These are phyloP conservation scores for Mortierella sp. DNA, from an alignment of 371 early-diverging fungal genomes.

Conservation along the genomic window DNA sequence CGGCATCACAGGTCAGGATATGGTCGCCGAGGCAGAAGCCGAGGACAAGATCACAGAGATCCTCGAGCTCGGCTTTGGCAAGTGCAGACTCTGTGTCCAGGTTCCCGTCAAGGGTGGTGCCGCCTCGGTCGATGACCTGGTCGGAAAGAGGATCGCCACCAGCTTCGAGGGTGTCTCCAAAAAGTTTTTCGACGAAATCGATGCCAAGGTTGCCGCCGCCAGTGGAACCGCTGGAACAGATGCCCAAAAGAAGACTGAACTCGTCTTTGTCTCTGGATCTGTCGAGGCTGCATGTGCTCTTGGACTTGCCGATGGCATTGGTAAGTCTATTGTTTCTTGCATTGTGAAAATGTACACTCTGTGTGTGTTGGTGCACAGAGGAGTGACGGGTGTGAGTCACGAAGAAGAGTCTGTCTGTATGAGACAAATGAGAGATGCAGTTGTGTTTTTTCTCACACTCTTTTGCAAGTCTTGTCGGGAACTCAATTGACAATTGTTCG, in stretches of 20 bases:
- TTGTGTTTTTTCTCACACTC: not conserved
- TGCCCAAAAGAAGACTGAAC: constrained; percentile 67
- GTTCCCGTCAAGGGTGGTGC: constrained; percentile 70
- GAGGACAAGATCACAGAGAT: constrained; percentile 81
- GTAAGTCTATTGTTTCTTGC: constrained; percentile 64
- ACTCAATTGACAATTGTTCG: not conserved
- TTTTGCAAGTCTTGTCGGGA: not conserved
- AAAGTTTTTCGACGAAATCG: constrained; percentile 80
- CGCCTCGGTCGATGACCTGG: constrained; percentile 75
- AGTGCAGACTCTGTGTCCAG: constrained; percentile 91
- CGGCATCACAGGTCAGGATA: constrained; percentile 97
- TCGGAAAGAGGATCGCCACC: constrained; percentile 95
- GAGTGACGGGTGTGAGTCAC: not conserved
- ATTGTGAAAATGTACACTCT: not conserved
- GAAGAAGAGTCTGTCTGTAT: not conserved
- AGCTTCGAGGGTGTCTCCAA: constrained; percentile 84
- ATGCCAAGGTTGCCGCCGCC: constrained; percentile 58
- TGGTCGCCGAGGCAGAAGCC: constrained; percentile 86
- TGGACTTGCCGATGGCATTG: constrained; percentile 97
- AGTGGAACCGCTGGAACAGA: constrained; percentile 62
- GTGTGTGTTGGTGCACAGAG: not conserved
- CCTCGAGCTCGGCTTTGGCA: constrained; percentile 90
- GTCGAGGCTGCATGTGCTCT: constrained; percentile 97
- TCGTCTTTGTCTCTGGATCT: constrained; percentile 92
- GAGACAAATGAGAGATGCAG: not conserved